phyloP scores from a whole-genome alignment of 2,329 filamentous ascomycete genomes.

The Periglandula ipomoeae region DNA sequence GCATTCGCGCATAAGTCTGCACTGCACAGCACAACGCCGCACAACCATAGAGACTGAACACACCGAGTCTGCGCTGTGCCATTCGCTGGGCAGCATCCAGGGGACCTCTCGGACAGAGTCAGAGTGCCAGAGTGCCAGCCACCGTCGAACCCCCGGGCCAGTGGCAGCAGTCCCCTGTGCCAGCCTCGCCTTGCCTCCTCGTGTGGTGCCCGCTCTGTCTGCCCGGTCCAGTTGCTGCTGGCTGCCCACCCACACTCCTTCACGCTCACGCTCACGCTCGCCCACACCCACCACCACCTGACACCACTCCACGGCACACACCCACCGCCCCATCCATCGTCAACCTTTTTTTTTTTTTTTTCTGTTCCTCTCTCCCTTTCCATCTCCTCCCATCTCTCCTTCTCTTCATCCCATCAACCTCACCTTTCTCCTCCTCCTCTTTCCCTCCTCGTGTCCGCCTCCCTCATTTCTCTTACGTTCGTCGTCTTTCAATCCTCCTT shows the following conservation, averaged over 20 bases:
- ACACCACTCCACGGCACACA: not conserved
- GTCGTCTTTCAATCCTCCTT: constrained; percentile 12
- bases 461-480: constrained; percentile 8
- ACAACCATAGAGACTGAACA: too few species aligned
- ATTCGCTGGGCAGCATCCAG: too few species aligned
- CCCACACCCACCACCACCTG: not conserved
- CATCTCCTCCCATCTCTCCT: constrained; percentile 14
- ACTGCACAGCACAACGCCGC: too few species aligned
- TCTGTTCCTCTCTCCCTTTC: constrained; percentile 13
- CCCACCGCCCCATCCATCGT: constrained; percentile 13
- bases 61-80: too few species aligned
- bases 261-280: not conserved
- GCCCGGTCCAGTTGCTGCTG: too few species aligned
- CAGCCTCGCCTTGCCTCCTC: not conserved
- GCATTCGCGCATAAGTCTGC: too few species aligned
- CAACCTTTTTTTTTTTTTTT: constrained; percentile 15
- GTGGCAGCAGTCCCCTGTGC: too few species aligned
- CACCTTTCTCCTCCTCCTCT: constrained; percentile 3
- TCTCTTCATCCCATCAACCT: constrained; percentile 3
- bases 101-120: too few species aligned
- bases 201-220: not conserved
- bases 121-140: not conserved
- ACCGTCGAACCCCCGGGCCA: not conserved
- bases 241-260: too few species aligned
- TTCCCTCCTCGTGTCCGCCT: constrained; percentile 12